These are phyloP conservation scores for Passalora sequoiae DNA, from an alignment of 2,329 filamentous ascomycete genomes.

Conservation along the genomic window DNA sequence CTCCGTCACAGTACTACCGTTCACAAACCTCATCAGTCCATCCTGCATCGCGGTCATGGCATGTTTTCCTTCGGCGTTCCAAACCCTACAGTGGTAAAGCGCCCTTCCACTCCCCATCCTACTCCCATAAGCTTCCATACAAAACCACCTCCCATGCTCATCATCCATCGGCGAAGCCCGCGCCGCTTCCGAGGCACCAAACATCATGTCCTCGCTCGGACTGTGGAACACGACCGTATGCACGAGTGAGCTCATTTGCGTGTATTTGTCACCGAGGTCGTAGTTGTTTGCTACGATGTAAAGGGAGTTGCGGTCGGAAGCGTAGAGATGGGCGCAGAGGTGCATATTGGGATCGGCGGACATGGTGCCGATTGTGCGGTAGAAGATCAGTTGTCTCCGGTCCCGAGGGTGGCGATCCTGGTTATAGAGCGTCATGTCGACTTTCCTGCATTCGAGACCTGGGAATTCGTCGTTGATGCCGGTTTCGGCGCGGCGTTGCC, in stretches of 20 bases:
- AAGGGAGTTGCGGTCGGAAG: constrained; percentile 52
- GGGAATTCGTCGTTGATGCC: constrained; percentile 39
- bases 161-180: constrained; percentile 30
- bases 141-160: constrained; percentile 40
- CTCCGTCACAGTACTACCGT: neutral
- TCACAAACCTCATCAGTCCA: constrained; percentile 38
- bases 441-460: constrained; percentile 48
- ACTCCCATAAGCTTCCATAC: constrained; percentile 47
- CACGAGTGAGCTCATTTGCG: constrained; percentile 44
- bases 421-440: constrained; percentile 50
- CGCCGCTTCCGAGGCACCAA: constrained; percentile 23
- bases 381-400: constrained; percentile 42
- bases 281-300: constrained; percentile 49
- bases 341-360: constrained; percentile 48
- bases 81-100: constrained; percentile 45
- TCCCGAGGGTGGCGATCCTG: constrained; percentile 33
- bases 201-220: constrained; percentile 37
- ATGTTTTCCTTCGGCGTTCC: constrained; percentile 39
- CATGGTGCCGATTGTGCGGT: constrained; percentile 40
- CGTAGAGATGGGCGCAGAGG: constrained; percentile 54
- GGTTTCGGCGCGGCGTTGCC: constrained; percentile 32
- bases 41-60: constrained; percentile 49
- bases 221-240: constrained; percentile 48
- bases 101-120: constrained; percentile 43
- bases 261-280: constrained; percentile 38